Evolutionary conservation across 139 green algal species (phyloP).

Genomic region (Closterium sp.): DNA sequence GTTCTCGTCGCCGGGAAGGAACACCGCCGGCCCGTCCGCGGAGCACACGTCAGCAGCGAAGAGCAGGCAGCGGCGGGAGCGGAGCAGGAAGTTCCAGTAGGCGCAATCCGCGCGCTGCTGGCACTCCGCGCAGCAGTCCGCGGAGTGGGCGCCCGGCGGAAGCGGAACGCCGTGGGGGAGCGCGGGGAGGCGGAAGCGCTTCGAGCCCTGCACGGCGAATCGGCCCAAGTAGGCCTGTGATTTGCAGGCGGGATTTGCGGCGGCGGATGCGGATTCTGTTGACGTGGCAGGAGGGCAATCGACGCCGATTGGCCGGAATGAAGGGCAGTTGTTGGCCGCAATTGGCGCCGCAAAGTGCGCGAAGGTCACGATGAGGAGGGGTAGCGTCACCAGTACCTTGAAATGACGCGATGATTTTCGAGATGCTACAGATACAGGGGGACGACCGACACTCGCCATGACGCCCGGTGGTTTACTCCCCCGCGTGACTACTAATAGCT

Average conservation of each 20-base stretch:
- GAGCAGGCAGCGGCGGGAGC: neutral
- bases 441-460: neutral
- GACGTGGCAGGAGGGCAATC: neutral
- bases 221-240: neutral
- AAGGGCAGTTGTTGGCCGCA: neutral
- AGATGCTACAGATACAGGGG: no score
- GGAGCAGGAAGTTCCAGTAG: neutral
- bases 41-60: neutral
- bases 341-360: neutral
- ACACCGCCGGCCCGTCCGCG: neutral
- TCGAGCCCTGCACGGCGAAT: neutral
- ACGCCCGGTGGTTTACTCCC: no score
- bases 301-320: neutral
- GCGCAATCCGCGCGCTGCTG: neutral
- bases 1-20: neutral
- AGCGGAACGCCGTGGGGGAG: neutral
- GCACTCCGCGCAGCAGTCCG: neutral
- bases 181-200: neutral
- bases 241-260: neutral
- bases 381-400: neutral
- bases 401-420: neutral
- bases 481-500: no score
- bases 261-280: neutral
- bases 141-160: neutral
- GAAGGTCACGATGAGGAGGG: neutral